phyloP scores from a whole-genome alignment of 768 basidiomycete species.

The Lyophyllum decastes region DNA sequence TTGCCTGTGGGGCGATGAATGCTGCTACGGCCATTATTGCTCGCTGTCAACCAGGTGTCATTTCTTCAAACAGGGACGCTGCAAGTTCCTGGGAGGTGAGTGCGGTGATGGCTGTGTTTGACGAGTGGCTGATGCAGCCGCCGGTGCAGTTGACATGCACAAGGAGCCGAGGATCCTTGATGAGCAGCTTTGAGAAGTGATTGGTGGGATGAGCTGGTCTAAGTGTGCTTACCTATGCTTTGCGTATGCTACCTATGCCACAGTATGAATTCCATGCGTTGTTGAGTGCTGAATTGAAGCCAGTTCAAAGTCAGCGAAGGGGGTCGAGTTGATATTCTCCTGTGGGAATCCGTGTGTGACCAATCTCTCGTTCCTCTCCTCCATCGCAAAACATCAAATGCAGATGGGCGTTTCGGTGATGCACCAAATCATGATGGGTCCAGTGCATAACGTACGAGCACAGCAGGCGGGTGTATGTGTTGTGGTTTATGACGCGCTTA shows the following conservation, averaged over 20 bases:
- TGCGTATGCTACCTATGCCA: neutral
- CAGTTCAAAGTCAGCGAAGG: constrained; percentile 31
- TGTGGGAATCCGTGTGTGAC: constrained; percentile 30
- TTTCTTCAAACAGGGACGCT: constrained; percentile 54
- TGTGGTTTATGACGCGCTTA: constrained; percentile 8
- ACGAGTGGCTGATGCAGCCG: constrained; percentile 17
- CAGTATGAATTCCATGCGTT: neutral
- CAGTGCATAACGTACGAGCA: constrained; percentile 11
- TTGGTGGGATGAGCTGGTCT: neutral
- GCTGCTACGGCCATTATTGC: constrained; percentile 57
- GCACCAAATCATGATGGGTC: constrained; percentile 13
- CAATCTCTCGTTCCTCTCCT: constrained; percentile 4
- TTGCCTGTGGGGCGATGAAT: constrained; percentile 62
- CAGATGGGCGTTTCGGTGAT: constrained; percentile 16
- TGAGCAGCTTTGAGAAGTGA: neutral
- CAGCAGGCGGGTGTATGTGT: constrained; percentile 5
- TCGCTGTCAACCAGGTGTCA: constrained; percentile 43
- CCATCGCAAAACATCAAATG: constrained; percentile 7
- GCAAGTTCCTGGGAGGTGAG: constrained; percentile 64
- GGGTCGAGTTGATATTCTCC: constrained; percentile 31
- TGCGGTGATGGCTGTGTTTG: constrained; percentile 12
- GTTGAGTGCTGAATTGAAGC: neutral
- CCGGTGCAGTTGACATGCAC: constrained; percentile 40
- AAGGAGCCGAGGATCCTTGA: constrained; percentile 29
- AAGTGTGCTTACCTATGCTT: neutral